phyloP scores from a whole-genome alignment of 441 rosid genomes.

The Pelargonium exstipulatum region DNA sequence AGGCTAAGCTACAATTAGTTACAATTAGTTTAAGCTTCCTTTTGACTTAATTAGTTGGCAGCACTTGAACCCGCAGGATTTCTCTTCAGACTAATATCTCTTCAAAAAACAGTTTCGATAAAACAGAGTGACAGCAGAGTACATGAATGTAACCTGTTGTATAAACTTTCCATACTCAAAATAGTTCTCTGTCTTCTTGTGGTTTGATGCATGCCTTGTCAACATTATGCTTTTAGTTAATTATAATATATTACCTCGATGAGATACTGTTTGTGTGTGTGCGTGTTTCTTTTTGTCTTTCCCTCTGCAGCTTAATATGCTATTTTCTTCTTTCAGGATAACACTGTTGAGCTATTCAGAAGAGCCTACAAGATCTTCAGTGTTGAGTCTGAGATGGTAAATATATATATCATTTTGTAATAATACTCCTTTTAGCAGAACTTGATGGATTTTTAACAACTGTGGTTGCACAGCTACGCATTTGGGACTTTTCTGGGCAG shows the following conservation, averaged over 20 bases:
- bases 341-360: conserved; percentile 59
- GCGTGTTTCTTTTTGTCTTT: conserved; percentile 11
- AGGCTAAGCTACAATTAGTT: no score
- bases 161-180: neutral
- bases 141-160: neutral
- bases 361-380: conserved; percentile 76
- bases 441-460: conserved; percentile 16
- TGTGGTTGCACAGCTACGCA: conserved; percentile 46
- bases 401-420: conserved; percentile 18
- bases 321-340: conserved; percentile 36
- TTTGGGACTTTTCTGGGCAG: conserved; percentile 75
- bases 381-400: conserved; percentile 60
- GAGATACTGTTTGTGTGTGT: neutral
- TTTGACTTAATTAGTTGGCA: no score
- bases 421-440: conserved; percentile 13
- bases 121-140: no score
- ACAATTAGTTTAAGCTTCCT: no score
- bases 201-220: conserved; percentile 4
- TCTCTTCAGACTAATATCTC: no score
- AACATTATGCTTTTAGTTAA: neutral
- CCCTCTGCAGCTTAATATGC: conserved; percentile 17
- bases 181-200: neutral
- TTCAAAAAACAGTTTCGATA: no score
- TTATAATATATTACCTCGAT: neutral
- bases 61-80: no score